Evolutionary conservation across 495 filamentous ascomycete genomes (phyloP), one percentile per base, ranked within the genome.

Genomic region (Letharia lupina): DNA sequence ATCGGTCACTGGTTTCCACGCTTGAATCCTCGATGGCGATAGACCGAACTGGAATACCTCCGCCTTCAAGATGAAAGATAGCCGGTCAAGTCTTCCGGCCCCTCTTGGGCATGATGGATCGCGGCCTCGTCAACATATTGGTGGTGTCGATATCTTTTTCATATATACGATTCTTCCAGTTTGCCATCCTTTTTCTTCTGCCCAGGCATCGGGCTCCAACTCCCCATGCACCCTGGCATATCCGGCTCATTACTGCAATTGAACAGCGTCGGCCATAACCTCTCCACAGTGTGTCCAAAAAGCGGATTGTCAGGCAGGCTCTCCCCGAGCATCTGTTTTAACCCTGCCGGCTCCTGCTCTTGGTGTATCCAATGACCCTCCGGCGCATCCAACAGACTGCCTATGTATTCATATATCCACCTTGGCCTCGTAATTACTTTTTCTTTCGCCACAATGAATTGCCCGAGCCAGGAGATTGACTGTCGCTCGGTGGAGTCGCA

Each of bases 361-460:
- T 42, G 2, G 31, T 67, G 65, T 37, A 67, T 62, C 65, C 65
- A 67, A 28, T 67, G 65, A 33, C 48, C 58, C 58, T 67, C 33
- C 4, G 58, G 65, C 16, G 65, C 65, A 48, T 48, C 52, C 13
- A 67, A 45, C 44, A 67, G 44, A 42, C 52, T 58, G 45, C 48
- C 39, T 39, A 67, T 37, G 18, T 62, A 62, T 42, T 67, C 58
- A 62, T 67, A 67, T 35, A 67, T 62, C 65, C 60, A 39, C 18
- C 50, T 57, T 9, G 58, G 58, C 33, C 60, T 47, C n/a, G 65
- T 44, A 18, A 48, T 42, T 3, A 67, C 61, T 28, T 42, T 60
- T 28, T 62, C 58, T 56, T 31, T 47, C 1, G 58, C 48, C 8
- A 67, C 65, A 33, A 67, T 39, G 60, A 67, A 67, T 39, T 67